A percentile compares a stretch with the other conserved stretches of the same genome.
Conservation (phyloP, 495 filamentous ascomycete genomes). For the Halenospora varia region DNA sequence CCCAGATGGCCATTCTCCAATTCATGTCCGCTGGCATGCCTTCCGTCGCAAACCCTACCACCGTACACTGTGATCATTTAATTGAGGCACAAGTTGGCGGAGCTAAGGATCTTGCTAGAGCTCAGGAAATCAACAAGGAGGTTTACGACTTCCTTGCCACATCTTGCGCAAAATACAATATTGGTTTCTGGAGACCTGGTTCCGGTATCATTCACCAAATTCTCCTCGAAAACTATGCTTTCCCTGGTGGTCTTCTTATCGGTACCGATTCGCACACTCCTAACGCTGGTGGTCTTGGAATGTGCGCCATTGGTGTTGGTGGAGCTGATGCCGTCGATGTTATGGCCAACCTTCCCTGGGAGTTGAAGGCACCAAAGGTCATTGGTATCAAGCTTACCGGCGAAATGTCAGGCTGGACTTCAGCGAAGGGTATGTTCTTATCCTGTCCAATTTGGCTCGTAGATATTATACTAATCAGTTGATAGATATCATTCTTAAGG, state of each 20-base stretch:
- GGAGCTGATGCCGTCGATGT: conserved; percentile 99
- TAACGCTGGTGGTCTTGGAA: conserved; percentile 95
- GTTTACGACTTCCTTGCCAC: conserved; percentile 97
- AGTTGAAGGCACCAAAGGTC: conserved; percentile 95
- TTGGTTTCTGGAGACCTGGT: conserved; percentile 98
- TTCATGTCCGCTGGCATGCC: conserved; percentile 99
- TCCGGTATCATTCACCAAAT: conserved; percentile 99
- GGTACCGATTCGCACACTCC: conserved; percentile 99
- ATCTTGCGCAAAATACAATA: conserved; percentile 98
- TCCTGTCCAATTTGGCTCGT: background rate
- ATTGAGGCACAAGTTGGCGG: conserved; percentile 97
- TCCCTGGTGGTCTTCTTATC: conserved; percentile 97
- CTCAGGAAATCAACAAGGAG: conserved; percentile 96
- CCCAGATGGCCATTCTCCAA: conserved; percentile 99
- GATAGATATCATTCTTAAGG: conserved; percentile 93
- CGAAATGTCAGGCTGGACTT: conserved; percentile 85
- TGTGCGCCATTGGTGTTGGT: conserved; percentile 95
- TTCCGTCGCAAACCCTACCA: conserved; percentile 88
- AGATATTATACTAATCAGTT: conserved; percentile 3
- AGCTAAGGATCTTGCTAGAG: conserved; percentile 88
- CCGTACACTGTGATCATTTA: conserved; percentile 98
- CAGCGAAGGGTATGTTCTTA: conserved; percentile 67
- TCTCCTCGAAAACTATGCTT: conserved; percentile 96
- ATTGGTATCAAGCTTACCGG: conserved; percentile 96
- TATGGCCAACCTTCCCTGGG: conserved; percentile 97